Evolutionary conservation across 108 stramenopile species (phyloP).

Genomic region (Skeletonema tropicum): DNA sequence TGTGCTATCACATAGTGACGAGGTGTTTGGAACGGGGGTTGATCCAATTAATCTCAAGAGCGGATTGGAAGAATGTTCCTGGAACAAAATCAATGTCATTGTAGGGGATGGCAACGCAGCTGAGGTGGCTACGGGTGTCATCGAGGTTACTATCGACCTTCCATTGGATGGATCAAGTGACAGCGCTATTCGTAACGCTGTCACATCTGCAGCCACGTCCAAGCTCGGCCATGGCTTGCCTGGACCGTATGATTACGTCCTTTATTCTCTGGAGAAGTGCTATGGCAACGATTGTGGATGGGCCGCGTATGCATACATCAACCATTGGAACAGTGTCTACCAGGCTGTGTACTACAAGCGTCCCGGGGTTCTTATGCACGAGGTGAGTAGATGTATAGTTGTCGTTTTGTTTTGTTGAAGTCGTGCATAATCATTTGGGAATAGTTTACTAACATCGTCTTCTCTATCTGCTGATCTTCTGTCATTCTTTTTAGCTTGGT

Average conservation of each 20-base stretch:
- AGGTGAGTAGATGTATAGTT: constrained; percentile 44
- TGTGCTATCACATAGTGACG: background rate
- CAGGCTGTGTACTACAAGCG: constrained; percentile 31
- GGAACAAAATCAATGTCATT: too few species aligned
- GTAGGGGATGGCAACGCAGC: too few species aligned
- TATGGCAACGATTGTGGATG: constrained; percentile 52
- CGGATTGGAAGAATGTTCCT: too few species aligned
- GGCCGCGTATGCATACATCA: constrained; percentile 53
- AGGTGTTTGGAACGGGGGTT: constrained; percentile 37
- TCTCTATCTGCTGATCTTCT: too few species aligned
- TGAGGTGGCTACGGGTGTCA: too few species aligned
- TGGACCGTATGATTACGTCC: too few species aligned
- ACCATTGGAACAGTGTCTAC: constrained; percentile 19
- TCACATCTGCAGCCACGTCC: constrained; percentile 23
- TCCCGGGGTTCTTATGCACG: constrained; percentile 39
- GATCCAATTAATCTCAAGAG: constrained; percentile 44
- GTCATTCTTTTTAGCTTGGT: too few species aligned
- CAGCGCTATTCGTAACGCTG: constrained; percentile 19
- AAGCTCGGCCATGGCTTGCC: constrained; percentile 30
- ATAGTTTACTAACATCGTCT: too few species aligned
- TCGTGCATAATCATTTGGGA: too few species aligned
- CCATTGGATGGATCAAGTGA: too few species aligned
- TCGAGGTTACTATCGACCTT: too few species aligned
- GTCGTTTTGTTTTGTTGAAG: too few species aligned
- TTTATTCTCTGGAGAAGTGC: constrained; percentile 36